phyloP scores from a whole-genome alignment of 495 filamentous ascomycete genomes.

The Gamarada debralockiae region DNA sequence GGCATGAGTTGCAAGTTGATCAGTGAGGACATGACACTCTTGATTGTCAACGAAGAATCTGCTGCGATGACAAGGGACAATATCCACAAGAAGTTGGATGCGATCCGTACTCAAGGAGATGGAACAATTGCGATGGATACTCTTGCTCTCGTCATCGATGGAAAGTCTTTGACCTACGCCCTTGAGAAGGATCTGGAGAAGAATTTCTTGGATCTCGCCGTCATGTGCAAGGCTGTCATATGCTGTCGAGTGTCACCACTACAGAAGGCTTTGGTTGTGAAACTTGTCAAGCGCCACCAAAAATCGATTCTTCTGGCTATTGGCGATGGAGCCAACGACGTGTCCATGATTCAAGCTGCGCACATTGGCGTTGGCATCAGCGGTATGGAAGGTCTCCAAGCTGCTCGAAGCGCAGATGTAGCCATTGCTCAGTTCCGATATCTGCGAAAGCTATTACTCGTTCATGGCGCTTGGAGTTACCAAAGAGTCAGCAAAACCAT shows the following conservation, averaged over 20 bases:
- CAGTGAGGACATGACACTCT: constrained; percentile 96
- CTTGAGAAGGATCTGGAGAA: constrained; percentile 94
- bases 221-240: constrained; percentile 97
- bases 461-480: constrained; percentile 97
- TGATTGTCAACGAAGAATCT: constrained; percentile 92
- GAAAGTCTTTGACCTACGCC: constrained; percentile 89
- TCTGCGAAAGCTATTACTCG: constrained; percentile 89
- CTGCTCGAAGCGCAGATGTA: constrained; percentile 92
- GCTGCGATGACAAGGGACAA: constrained; percentile 75
- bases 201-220: constrained; percentile 85
- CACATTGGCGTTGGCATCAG: constrained; percentile 98
- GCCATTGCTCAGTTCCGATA: constrained; percentile 96
- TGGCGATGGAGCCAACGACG: constrained; percentile 97
- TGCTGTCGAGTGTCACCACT: constrained; percentile 99
- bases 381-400: constrained; percentile 97
- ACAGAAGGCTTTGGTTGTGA: constrained; percentile 97
- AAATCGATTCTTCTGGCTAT: constrained; percentile 92
- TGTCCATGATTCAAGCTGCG: constrained; percentile 99
- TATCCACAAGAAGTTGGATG: constrained; percentile 86
- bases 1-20: constrained; percentile 99
- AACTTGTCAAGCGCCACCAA: constrained; percentile 94
- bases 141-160: constrained; percentile 94
- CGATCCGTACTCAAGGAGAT: constrained; percentile 67
- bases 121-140: constrained; percentile 77
- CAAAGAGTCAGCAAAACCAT: constrained; percentile 96